Evolutionary conservation across 106 monocot genomes (phyloP).

Genomic region (Iris macrosiphon): DNA sequence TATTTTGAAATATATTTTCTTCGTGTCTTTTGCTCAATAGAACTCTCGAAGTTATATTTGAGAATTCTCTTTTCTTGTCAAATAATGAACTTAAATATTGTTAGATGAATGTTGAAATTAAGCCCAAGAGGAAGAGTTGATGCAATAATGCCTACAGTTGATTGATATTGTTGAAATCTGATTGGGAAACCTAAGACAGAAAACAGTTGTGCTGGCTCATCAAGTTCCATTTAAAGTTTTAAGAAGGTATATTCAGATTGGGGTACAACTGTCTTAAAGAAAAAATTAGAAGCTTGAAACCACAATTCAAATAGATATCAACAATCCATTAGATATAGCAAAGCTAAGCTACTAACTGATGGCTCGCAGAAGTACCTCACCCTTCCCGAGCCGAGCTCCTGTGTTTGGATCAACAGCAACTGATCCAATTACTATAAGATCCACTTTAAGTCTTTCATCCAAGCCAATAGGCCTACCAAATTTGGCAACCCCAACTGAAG

Average conservation of each 20-base stretch:
- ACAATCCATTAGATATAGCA: not conserved
- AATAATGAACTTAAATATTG: no score
- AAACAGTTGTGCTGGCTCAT: not conserved
- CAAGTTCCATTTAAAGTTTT: no score
- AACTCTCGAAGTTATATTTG: no score
- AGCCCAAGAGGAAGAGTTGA: no score
- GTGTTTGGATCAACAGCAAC: conserved; percentile 87
- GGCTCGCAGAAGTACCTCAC: conserved; percentile 52
- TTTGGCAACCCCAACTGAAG: conserved; percentile 87
- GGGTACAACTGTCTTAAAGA: not conserved
- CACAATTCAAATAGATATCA: not conserved
- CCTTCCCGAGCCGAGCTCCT: conserved; percentile 91
- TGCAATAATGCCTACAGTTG: no score
- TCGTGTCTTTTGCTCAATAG: no score
- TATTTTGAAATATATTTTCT: no score
- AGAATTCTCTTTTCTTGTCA: no score
- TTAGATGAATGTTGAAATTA: no score
- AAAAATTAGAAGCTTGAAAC: not conserved
- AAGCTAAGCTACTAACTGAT: no score
- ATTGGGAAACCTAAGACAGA: not conserved
- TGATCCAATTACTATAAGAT: conserved; percentile 88
- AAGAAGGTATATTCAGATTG: no score
- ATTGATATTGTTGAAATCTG: not conserved
- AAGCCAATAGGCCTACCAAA: conserved; percentile 71
- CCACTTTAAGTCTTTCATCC: conserved; percentile 79